Evolutionary conservation across 129 eudicot genomes (phyloP).

Genomic region (Flaveria bidentis): DNA sequence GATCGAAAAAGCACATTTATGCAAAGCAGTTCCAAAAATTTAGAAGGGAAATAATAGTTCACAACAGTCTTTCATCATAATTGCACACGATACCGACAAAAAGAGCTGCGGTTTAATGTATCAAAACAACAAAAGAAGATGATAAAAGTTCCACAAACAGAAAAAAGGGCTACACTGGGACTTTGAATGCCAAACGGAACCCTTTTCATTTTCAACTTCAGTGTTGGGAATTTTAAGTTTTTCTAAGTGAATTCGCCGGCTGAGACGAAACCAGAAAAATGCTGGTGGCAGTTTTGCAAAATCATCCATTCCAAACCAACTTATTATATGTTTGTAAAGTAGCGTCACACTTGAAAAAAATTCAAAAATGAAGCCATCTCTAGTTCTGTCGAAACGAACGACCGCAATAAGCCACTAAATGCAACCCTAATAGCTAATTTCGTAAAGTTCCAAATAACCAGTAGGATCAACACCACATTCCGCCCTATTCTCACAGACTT

Average conservation of each 20-base stretch:
- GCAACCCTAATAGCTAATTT: constrained; percentile 29
- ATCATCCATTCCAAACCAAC: not conserved
- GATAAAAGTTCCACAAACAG: not conserved
- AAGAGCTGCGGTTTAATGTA: constrained; percentile 4
- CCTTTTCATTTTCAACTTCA: constrained; percentile 20
- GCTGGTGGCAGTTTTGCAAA: constrained; percentile 8
- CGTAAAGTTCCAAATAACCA: not conserved
- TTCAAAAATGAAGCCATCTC: not conserved
- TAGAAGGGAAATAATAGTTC: not conserved
- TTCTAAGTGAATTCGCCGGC: constrained; percentile 6
- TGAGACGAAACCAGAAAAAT: constrained; percentile 10
- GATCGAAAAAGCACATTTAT: constrained; percentile 4
- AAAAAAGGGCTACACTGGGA: constrained; percentile 12
- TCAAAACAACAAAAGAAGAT: not conserved
- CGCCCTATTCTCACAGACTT: constrained; percentile 12
- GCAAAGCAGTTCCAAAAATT: not conserved
- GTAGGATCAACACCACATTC: constrained; percentile 33
- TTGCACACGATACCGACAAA: not conserved
- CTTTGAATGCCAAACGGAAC: not conserved
- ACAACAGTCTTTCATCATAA: not conserved
- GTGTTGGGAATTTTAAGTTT: constrained; percentile 8
- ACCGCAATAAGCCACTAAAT: constrained; percentile 1
- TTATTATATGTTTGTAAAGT: not conserved
- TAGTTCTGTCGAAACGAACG: not conserved
- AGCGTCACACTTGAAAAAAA: not conserved